Percentiles rank a stretch among this genome's conserved stretches.
Evolutionary conservation across 345 rosid species (phyloP).

Genomic region (Pistacia vera): DNA sequence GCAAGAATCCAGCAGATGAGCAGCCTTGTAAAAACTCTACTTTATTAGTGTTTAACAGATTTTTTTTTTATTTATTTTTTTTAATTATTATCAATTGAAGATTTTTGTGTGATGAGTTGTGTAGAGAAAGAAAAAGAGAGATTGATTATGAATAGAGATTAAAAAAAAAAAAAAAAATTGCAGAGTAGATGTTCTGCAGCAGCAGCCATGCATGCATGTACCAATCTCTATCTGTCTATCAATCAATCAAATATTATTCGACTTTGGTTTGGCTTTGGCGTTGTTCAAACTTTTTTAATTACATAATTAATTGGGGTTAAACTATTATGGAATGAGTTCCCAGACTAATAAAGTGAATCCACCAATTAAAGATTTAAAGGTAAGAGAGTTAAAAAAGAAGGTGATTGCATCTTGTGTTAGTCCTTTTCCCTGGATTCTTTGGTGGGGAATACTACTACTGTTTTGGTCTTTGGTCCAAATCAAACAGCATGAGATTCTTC

Average conservation of each 20-base stretch:
- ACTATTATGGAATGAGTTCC: conserved; percentile 30
- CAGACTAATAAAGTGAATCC: conserved; percentile 37
- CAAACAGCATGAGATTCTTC: conserved; percentile 44
- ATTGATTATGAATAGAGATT: background rate
- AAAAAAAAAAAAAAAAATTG: too few species aligned
- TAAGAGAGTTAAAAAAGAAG: conserved; percentile 7
- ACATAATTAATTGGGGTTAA: background rate
- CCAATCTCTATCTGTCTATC: background rate
- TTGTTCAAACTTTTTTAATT: background rate
- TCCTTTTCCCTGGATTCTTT: conserved; percentile 44
- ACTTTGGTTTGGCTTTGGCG: background rate
- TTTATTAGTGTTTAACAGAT: conserved; percentile 10
- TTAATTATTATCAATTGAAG: background rate
- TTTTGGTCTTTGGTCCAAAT: conserved; percentile 45
- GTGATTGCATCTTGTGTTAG: conserved; percentile 39
- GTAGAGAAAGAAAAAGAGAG: background rate
- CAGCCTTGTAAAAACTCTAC: conserved; percentile 17
- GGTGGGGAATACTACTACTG: conserved; percentile 15
- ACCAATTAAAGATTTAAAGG: conserved; percentile 34
- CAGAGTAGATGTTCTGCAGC: background rate
- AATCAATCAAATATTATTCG: conserved; percentile 6
- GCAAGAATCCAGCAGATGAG: conserved; percentile 25
- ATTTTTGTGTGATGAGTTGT: conserved; percentile 2
- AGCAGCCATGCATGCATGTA: conserved; percentile 13
- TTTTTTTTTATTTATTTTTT: background rate